Evolutionary conservation across 2,329 filamentous ascomycete species (phyloP), one percentile per base, ranked within the genome.

Genomic region (Paraphaeosphaeria minitans): DNA sequence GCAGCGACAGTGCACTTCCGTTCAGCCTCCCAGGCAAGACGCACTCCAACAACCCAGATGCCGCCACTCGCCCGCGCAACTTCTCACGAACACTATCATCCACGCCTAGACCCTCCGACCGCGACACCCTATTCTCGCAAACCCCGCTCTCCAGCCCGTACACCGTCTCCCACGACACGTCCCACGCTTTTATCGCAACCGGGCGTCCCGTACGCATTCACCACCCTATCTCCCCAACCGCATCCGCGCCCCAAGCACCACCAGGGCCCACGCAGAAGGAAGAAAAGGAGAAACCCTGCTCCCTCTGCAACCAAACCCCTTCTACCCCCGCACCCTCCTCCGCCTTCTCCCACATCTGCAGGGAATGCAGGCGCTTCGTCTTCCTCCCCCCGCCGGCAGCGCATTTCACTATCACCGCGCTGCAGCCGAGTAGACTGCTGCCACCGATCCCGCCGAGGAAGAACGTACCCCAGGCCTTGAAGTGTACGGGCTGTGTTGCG

Each of bases 231-330:
- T 27, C 24, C 24, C 29, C 6, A 31, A 31, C 29, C 29, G 29
- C 24, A 27, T 27, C 24, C 24, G 24, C 6, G 3, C 6, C 24
- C 24, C 24, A 27, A 27, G 24, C 6, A n/a, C 16, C 14, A 5
- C 14, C 37, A 39, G 5, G 3, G 6, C 24, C 24, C 24, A 27
- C 22, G 13, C 21, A 29, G 16, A n/a, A 12, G 10, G 6, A 5
- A 16, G 2, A 13, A 4, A 22, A 24, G 5, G 43, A 46, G 12
- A 8, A 13, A 3, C 43, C 16, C 3, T 46, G 43, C 22, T 24
- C 43, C 22, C 43, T 46, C 43, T 46, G 43, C 43, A 46, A 46
- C 43, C 43, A 46, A 27, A 46, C 43, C 12, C 16, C 43, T 22
- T 3, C 14, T 10, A 29, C 24, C 7, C 43, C 13, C 43, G 12